phyloP scores from a whole-genome alignment of 1,139 yeast genomes.

The Yamadazyma dendronema region DNA sequence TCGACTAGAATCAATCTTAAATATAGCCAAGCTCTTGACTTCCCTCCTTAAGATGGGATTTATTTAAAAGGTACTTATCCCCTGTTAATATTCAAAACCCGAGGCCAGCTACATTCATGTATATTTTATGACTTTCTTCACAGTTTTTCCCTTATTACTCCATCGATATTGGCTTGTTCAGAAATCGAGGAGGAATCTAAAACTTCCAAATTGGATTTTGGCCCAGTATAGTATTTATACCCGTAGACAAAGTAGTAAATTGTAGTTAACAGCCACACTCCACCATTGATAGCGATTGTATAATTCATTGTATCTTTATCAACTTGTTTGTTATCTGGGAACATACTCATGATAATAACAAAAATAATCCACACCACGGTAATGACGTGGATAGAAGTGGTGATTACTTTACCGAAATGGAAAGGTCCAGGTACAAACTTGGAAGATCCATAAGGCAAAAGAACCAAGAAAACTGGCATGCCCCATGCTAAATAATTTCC shows the following conservation, averaged over 20 bases:
- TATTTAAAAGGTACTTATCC: too few species aligned
- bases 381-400: slow-evolving; percentile 30
- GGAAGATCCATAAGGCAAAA: slow-evolving; percentile 40
- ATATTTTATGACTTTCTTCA: too few species aligned
- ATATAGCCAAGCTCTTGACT: too few species aligned
- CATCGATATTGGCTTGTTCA: slow-evolving; percentile 2
- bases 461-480: slow-evolving; percentile 38
- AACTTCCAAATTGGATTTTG: slow-evolving; percentile 30
- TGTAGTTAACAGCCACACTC: slow-evolving; percentile 31
- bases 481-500: slow-evolving; percentile 45
- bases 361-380: slow-evolving; percentile 28
- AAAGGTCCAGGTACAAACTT: slow-evolving; percentile 64
- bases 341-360: slow-evolving; percentile 39
- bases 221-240: slow-evolving; percentile 31
- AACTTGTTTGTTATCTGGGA: slow-evolving; percentile 31
- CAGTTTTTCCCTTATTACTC: slow-evolving; percentile 1
- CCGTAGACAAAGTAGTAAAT: slow-evolving; percentile 30
- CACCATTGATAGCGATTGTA: slow-evolving; percentile 34
- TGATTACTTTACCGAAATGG: slow-evolving; percentile 50
- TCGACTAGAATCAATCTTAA: too few species aligned
- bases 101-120: too few species aligned
- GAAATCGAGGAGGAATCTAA: background rate
- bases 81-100: too few species aligned
- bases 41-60: too few species aligned
- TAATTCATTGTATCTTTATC: slow-evolving; percentile 35